Evolutionary conservation across 306 rosid genomes (phyloP).

Genomic region (Acacia acuminata): DNA sequence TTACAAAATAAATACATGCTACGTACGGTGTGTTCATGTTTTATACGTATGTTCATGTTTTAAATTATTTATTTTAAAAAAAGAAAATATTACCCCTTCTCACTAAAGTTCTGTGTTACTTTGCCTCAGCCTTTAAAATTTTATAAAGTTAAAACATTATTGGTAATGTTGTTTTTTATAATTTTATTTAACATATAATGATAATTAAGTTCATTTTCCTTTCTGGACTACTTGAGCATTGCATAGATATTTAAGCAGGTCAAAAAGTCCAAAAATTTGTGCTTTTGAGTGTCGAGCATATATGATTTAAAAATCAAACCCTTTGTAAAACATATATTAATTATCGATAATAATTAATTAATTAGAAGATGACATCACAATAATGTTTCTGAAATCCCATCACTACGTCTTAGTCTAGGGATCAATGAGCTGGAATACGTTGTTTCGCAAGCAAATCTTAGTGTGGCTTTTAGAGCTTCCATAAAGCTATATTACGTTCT

Average conservation of each 20-base stretch:
- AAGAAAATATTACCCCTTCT: no score
- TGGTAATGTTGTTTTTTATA: background rate
- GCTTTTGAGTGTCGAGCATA: background rate
- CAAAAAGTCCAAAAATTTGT: background rate
- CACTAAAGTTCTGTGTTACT: no score
- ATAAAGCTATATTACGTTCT: slow-evolving; percentile 22
- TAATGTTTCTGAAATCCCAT: background rate
- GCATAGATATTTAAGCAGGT: background rate
- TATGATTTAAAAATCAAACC: no score
- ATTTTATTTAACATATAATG: no score
- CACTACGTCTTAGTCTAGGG: background rate
- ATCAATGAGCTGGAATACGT: background rate
- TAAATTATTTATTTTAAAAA: no score
- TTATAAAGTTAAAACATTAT: background rate
- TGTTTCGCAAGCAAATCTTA: slow-evolving; percentile 36
- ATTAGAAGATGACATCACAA: no score
- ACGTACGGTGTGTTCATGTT: no score
- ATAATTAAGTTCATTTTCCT: no score
- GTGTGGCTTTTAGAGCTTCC: slow-evolving; percentile 40
- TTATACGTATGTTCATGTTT: no score
- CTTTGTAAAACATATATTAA: background rate
- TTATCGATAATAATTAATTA: no score
- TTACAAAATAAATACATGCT: no score
- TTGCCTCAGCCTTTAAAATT: no score
- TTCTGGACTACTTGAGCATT: background rate